Base-by-base conservation (phyloP, 805 yeast species). In the Schwanniomyces sp. region DNA sequence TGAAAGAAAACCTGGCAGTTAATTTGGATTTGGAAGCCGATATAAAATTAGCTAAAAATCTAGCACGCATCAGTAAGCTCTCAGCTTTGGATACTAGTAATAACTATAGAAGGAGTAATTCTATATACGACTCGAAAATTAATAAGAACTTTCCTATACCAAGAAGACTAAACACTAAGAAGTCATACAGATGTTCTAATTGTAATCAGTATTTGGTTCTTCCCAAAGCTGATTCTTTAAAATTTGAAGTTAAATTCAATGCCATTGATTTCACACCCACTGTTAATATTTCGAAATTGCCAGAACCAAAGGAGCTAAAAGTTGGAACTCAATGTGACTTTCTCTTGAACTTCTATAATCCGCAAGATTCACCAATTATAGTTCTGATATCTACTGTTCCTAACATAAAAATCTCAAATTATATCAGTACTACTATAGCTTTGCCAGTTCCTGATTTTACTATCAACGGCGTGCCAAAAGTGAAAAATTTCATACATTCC, bases 201-300 rank as follows among this genome's bases (percentile, higher is more conserved):
- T 73, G 78, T 52, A 57, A 57, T 44, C 59, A 64, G 1, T 41
- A 46, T 12, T 48, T 72, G 16, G 44, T 59, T 26, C 43, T 51
- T 14, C 75, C 74, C 2, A 55, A 57, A 2, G 48, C 54, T 1
- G 70, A 64, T 24, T 59, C 63, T 52, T 56, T 63, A 51, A 72
- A 72, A 44, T 63, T 59, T 45, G 40, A 56, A 16, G 52, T 57
- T 14, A 67, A 64, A 44, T 68, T 61, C 52, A 60, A 64, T 43
- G 74, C 75, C 2, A 48, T 61, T 6, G 76, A 72, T 34, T 61
- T 57, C 28, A 40, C 72, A 47, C 76, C 78, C 14, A 49, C 53
- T 5, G 43, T 70, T 1, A 53, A 47, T 34, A 39, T 58, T 43
- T 54, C 63, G n/a, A 55, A 57, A n/a, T 48, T 48, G 7, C 12